Percentiles rank a stretch among this genome's conserved stretches.
phyloP scores from a whole-genome alignment of 495 filamentous ascomycete species.

The Aspergillus funiculosus region DNA sequence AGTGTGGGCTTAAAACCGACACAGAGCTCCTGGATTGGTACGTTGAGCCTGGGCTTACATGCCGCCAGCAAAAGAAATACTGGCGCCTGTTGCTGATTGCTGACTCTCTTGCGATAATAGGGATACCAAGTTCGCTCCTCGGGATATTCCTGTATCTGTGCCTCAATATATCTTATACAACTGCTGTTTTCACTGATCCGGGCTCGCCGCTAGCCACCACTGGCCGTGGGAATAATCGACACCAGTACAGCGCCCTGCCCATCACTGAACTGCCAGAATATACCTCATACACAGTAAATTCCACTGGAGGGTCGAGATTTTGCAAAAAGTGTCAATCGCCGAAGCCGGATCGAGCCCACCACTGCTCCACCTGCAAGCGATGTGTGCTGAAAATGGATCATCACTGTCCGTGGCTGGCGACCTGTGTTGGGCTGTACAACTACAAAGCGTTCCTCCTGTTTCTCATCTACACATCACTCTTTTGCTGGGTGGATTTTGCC shows the following conservation, averaged over 20 bases:
- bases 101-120: constrained; percentile 16
- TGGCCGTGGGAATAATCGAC: constrained; percentile 25
- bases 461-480: constrained; percentile 82
- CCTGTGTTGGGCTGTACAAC: constrained; percentile 87
- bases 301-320: constrained; percentile 75
- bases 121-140: constrained; percentile 44
- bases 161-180: constrained; percentile 81
- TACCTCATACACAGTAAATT: constrained; percentile 81
- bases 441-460: constrained; percentile 96
- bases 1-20: constrained; percentile 59
- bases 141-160: constrained; percentile 70
- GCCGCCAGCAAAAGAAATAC: too few species aligned
- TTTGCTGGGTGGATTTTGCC: constrained; percentile 75
- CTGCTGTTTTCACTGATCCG: constrained; percentile 86
- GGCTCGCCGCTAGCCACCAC: constrained; percentile 57
- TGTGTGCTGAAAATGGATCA: constrained; percentile 99
- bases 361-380: constrained; percentile 86
- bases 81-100: constrained; percentile 5
- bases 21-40: constrained; percentile 65
- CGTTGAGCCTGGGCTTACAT: constrained; percentile 21
- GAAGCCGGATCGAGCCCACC: constrained; percentile 94
- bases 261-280: constrained; percentile 54
- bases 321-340: constrained; percentile 95
- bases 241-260: constrained; percentile 58
- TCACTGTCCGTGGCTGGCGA: constrained; percentile 97